Evolutionary conservation across 805 yeast species (phyloP), one percentile per base, ranked within the genome.

Genomic region (Phaffomyces antillensis): DNA sequence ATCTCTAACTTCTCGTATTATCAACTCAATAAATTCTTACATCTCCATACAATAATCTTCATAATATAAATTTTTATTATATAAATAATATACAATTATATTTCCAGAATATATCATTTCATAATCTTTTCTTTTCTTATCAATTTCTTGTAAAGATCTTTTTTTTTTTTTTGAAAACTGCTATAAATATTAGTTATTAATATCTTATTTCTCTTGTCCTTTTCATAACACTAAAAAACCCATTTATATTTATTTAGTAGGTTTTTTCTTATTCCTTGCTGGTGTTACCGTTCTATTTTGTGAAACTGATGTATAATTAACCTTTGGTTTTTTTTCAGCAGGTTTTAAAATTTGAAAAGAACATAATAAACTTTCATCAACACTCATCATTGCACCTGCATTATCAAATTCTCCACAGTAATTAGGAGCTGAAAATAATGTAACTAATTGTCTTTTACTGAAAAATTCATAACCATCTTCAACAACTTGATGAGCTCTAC

Each of bases 301-400:
- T 37, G 69, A 68, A 53, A 51, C 63, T 49, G 56, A 42, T 39
- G 52, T 57, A 52, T 71, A 70, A 45, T 70, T 65, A 52, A 76
- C 81, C 66, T 85, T 84, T 51, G 86, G 83, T 69, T 88, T 88
- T 77, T 91, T 91, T 66, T 93, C 98, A 42, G 99, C 97, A 28
- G 99, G 99, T 69, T 93, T 93, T 66, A 91, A 79, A 60, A 91
- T 93, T 68, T 86, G 93, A 81, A 91, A 91, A 16, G 97, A 90
- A 73, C 99, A 91, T 59, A 91, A 75, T 61, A 91, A 77, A 66
- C 91, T 83, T 70, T 93, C 98, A 67, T 93, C 98, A 46, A 91
- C 98, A 60, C 95, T 81, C 99, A 91, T 91, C 98, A 93, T 93
- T 36, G 99, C 99, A 62, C 98, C 99, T 2, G 98, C 97, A 62